Evolutionary conservation across 176 grass and related monocot genomes (phyloP).

Genomic region (Ampelocalamus luodianensis): DNA sequence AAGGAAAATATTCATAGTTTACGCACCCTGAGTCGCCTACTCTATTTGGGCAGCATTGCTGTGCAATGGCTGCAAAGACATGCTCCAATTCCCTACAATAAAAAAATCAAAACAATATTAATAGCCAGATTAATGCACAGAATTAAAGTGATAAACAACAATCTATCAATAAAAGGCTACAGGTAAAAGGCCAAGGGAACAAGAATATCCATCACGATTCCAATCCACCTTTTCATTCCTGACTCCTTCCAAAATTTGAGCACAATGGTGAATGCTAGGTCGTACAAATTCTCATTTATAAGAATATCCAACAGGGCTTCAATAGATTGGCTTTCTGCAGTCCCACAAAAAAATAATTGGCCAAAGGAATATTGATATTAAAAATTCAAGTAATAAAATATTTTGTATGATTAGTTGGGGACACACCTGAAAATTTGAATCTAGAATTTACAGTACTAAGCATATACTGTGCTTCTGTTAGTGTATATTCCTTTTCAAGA

Average conservation of each 20-base stretch:
- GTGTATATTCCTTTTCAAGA: constrained; percentile 89
- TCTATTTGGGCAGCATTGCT: constrained; percentile 73
- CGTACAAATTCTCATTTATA: constrained; percentile 82
- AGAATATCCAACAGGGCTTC: constrained; percentile 74
- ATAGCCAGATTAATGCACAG: constrained; percentile 29
- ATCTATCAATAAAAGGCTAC: background rate
- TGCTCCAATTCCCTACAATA: constrained; percentile 78
- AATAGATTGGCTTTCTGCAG: constrained; percentile 67
- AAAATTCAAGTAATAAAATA: constrained; percentile 20
- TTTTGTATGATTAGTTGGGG: background rate
- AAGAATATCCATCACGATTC: constrained; percentile 20
- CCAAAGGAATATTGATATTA: constrained; percentile 31
- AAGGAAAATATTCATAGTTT: constrained; percentile 18
- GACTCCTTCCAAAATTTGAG: constrained; percentile 90
- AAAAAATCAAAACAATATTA: constrained; percentile 17
- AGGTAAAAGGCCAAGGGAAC: constrained; percentile 18
- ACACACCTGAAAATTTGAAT: constrained; percentile 70
- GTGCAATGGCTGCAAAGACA: constrained; percentile 78
- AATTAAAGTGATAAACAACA: constrained; percentile 29
- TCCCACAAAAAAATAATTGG: constrained; percentile 1
- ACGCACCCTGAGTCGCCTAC: constrained; percentile 50
- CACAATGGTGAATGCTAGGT: constrained; percentile 83
- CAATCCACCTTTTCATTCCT: constrained; percentile 66
- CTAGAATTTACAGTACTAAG: constrained; percentile 67
- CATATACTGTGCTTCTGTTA: constrained; percentile 81